Percentiles rank a stretch among this genome's conserved stretches.
Evolutionary conservation across 495 filamentous ascomycete genomes (phyloP).

Genomic region (Pseudevernia furfuracea): DNA sequence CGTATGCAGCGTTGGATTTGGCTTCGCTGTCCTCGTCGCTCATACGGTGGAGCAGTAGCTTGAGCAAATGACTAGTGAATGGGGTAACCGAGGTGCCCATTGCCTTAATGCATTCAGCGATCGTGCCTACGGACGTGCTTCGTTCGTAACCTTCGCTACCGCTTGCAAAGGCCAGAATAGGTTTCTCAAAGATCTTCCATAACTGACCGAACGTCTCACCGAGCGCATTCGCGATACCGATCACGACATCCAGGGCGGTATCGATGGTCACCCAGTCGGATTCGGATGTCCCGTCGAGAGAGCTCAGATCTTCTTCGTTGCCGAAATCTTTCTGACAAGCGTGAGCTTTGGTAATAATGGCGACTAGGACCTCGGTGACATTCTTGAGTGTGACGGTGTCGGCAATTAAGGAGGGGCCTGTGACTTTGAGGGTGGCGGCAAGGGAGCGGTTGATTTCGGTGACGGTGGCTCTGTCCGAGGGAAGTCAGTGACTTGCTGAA

Average conservation of each 20-base stretch:
- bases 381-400: slow-evolving; percentile 53
- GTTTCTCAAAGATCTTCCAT: slow-evolving; percentile 91
- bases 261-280: slow-evolving; percentile 97
- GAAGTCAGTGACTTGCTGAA: slow-evolving; percentile 37
- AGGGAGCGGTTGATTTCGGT: slow-evolving; percentile 94
- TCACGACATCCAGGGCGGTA: slow-evolving; percentile 82
- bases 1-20: slow-evolving; percentile 90
- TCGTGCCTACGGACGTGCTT: slow-evolving; percentile 77
- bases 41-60: slow-evolving; percentile 77
- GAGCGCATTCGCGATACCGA: slow-evolving; percentile 72
- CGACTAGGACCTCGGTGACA: slow-evolving; percentile 56
- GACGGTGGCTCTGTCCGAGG: slow-evolving; percentile 60
- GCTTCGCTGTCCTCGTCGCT: slow-evolving; percentile 86
- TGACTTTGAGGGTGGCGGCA: slow-evolving; percentile 84
- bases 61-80: slow-evolving; percentile 66
- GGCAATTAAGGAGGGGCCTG: slow-evolving; percentile 79
- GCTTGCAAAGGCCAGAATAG: slow-evolving; percentile 76
- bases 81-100: slow-evolving; percentile 74
- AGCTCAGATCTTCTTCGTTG: slow-evolving; percentile 63
- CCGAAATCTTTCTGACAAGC: slow-evolving; percentile 81
- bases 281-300: slow-evolving; percentile 77
- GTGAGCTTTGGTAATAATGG: slow-evolving; percentile 80
- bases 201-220: slow-evolving; percentile 74
- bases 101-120: slow-evolving; percentile 82
- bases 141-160: slow-evolving; percentile 80